Evolutionary conservation across 148 eudicot genomes (phyloP).

Genomic region (Vaccinium corymbosum): DNA sequence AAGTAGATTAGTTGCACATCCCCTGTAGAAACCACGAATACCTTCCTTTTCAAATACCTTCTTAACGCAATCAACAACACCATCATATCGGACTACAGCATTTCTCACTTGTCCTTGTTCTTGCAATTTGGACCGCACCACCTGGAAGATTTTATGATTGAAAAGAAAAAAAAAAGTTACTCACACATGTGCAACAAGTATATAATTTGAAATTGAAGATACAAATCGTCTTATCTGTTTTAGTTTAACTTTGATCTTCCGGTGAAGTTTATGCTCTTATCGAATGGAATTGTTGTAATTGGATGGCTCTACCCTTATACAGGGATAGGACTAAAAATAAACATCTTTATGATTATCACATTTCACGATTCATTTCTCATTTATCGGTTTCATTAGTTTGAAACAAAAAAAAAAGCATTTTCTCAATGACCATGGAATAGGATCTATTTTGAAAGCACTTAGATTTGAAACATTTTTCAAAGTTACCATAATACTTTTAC

Average conservation of each 20-base stretch:
- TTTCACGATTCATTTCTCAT: not conserved
- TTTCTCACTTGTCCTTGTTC: conserved; percentile 78
- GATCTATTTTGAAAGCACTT: not conserved
- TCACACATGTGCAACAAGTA: not conserved
- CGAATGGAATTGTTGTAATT: not conserved
- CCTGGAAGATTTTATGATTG: conserved; percentile 35
- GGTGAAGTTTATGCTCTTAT: not conserved
- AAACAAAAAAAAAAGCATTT: not conserved
- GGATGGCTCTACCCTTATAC: not conserved
- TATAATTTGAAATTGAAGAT: not conserved
- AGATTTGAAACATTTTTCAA: not conserved
- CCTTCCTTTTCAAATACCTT: conserved; percentile 48
- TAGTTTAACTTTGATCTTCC: not conserved
- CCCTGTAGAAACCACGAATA: conserved; percentile 74
- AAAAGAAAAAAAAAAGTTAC: not conserved
- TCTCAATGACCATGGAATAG: not conserved
- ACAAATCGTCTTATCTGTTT: not conserved
- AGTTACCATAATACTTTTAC: not conserved
- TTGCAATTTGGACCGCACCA: conserved; percentile 83
- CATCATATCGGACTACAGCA: conserved; percentile 47
- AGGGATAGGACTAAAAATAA: not conserved
- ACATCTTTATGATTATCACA: not conserved
- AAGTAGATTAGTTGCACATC: conserved; percentile 86
- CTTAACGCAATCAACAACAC: conserved; percentile 68
- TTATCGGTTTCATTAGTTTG: not conserved